Conservation (phyloP, 2,329 filamentous ascomycete genomes). For the Cytospora piceae region DNA sequence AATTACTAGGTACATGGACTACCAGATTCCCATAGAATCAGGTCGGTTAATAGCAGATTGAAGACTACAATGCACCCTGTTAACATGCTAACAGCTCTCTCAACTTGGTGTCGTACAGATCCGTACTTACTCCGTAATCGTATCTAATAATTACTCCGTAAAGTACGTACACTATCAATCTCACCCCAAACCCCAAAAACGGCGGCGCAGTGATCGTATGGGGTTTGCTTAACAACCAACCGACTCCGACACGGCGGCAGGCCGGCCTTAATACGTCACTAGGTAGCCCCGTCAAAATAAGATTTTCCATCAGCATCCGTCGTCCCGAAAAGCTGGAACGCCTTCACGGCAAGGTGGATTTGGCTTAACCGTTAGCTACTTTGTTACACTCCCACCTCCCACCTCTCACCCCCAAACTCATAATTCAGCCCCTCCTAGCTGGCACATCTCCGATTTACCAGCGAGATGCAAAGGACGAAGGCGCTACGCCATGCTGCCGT, state of each 20-base stretch:
- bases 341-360: neutral
- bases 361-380: neutral
- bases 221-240: neutral
- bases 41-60: too few species aligned
- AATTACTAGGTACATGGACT: too few species aligned
- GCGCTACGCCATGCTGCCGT: slow-evolving; percentile 45
- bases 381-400: neutral
- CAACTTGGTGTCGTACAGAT: too few species aligned
- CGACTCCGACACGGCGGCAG: neutral
- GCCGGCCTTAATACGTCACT: neutral
- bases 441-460: slow-evolving; percentile 8
- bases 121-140: too few species aligned
- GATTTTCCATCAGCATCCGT: neutral
- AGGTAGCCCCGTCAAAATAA: slow-evolving; percentile 3
- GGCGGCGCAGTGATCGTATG: neutral
- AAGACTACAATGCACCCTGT: too few species aligned
- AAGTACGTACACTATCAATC: neutral
- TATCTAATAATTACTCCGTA: neutral
- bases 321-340: neutral
- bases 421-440: neutral
- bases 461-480: slow-evolving; percentile 37
- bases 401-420: neutral
- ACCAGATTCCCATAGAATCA: too few species aligned
- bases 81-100: too few species aligned
- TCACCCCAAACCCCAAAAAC: neutral